Percentiles rank a stretch among this genome's conserved stretches.
phyloP scores from a whole-genome alignment of 2,329 filamentous ascomycete species.

The Aureobasidium pullulans region DNA sequence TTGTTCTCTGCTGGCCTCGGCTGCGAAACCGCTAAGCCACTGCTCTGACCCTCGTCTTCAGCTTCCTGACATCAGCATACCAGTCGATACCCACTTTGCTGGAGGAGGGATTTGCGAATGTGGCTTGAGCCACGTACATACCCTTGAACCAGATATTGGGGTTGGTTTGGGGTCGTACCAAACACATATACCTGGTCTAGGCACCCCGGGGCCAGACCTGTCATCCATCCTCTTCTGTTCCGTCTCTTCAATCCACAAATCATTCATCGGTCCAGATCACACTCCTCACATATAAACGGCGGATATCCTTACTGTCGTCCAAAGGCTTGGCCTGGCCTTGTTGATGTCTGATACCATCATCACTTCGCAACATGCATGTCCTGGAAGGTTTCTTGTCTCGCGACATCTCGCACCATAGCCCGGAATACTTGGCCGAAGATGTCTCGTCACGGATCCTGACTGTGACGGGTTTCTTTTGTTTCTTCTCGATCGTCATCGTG shows the following conservation, averaged over 20 bases:
- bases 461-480: background rate
- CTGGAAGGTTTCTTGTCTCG: background rate
- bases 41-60: background rate
- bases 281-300: no score
- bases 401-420: background rate
- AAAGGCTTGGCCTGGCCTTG: no score
- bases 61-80: background rate
- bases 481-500: background rate
- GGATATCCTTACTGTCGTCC: no score
- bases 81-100: background rate
- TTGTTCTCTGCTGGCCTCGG: background rate
- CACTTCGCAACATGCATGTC: background rate
- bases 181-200: background rate
- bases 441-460: background rate
- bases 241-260: background rate
- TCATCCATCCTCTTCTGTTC: background rate
- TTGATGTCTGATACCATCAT: background rate
- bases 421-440: background rate
- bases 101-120: background rate
- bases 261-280: background rate
- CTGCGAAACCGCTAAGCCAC: background rate
- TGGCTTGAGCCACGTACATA: constrained; percentile 1
- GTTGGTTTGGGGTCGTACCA: background rate
- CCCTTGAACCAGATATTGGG: background rate
- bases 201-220: background rate